Evolutionary conservation across 495 filamentous ascomycete genomes (phyloP).

Genomic region (Friedmanniomyces simplex): DNA sequence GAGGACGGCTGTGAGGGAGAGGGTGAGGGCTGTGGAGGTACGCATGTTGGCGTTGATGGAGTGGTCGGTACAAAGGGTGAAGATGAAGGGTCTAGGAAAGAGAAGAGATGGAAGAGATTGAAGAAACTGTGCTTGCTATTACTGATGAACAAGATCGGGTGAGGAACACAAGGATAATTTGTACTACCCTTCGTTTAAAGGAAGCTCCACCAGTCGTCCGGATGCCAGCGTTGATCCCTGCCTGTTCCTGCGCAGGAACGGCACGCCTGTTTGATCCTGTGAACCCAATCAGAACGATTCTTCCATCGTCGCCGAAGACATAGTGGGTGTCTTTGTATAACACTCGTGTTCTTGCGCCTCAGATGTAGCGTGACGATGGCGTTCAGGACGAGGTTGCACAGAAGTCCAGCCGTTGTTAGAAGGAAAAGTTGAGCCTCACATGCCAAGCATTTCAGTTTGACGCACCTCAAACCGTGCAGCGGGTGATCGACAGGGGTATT

Average conservation of each 20-base stretch:
- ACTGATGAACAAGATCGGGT: background rate
- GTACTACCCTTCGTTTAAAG: background rate
- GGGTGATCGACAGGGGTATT: background rate
- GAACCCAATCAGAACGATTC: background rate
- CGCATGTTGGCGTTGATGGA: background rate
- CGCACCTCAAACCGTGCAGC: no score
- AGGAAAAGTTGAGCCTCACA: background rate
- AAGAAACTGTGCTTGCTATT: background rate
- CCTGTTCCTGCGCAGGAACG: conserved; percentile 5
- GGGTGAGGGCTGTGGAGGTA: background rate
- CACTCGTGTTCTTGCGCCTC: background rate
- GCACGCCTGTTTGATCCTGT: background rate
- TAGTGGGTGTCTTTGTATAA: no score
- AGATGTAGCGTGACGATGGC: background rate
- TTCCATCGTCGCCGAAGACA: background rate
- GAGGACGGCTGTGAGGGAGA: background rate
- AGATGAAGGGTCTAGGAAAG: background rate
- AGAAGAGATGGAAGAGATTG: background rate
- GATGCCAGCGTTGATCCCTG: conserved; percentile 2
- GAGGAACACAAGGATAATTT: background rate
- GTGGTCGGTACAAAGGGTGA: background rate
- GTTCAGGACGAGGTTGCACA: background rate
- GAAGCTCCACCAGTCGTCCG: background rate
- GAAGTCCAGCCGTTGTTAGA: background rate
- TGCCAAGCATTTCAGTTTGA: background rate